phyloP scores from a whole-genome alignment of 2,329 filamentous ascomycete species.

The Mycosphaerella sp. region DNA sequence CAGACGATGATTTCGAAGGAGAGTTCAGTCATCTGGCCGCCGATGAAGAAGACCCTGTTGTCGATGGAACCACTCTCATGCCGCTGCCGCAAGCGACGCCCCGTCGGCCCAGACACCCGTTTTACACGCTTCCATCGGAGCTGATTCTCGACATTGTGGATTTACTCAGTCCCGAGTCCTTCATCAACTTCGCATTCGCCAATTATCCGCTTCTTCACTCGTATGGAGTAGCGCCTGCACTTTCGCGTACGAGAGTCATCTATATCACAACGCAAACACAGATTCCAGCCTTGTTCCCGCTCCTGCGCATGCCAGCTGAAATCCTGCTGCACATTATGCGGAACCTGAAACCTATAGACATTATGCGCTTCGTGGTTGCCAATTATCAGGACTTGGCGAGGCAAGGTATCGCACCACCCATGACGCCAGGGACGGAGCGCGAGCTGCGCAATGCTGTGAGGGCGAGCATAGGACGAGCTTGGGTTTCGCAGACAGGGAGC shows the following conservation, averaged over 20 bases:
- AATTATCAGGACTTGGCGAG: slow-evolving; percentile 33
- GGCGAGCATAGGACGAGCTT: slow-evolving; percentile 1
- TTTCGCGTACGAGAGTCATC: slow-evolving; percentile 28
- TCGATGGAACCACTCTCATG: background rate
- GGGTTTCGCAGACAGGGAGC: no score
- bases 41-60: background rate
- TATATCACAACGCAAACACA: slow-evolving; percentile 30
- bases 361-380: slow-evolving; percentile 36
- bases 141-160: slow-evolving; percentile 43
- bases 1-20: background rate
- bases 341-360: slow-evolving; percentile 34
- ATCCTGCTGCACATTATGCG: slow-evolving; percentile 37
- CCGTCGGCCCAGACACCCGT: slow-evolving; percentile 25
- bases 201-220: slow-evolving; percentile 40
- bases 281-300: slow-evolving; percentile 27
- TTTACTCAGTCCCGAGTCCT: slow-evolving; percentile 36
- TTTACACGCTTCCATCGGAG: slow-evolving; percentile 42
- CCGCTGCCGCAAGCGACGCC: slow-evolving; percentile 4
- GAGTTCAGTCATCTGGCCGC: background rate
- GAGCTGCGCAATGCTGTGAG: slow-evolving; percentile 10
- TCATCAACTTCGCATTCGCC: slow-evolving; percentile 43
- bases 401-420: slow-evolving; percentile 32
- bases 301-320: slow-evolving; percentile 36
- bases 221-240: slow-evolving; percentile 33
- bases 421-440: slow-evolving; percentile 24